Conservation (phyloP, 1,139 yeast species). For the Pichia sp. region DNA sequence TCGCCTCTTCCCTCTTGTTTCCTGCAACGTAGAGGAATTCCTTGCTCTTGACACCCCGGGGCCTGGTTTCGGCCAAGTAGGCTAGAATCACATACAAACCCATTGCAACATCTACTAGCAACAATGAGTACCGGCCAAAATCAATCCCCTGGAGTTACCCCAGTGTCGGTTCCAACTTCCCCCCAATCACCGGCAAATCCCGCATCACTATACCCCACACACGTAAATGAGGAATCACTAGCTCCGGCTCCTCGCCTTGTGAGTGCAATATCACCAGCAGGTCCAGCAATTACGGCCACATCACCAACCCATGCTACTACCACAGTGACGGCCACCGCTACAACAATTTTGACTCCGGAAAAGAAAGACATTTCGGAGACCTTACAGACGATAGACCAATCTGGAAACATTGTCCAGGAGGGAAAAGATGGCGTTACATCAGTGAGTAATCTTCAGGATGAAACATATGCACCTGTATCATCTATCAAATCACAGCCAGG, state of each 20-base stretch:
- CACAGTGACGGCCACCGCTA: background rate
- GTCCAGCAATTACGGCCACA: background rate
- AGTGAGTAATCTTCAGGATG: background rate
- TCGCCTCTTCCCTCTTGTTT: too few relatives aligned
- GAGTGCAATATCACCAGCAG: background rate
- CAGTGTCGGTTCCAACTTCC: too few relatives aligned
- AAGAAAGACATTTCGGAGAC: background rate
- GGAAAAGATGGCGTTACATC: background rate
- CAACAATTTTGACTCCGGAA: background rate
- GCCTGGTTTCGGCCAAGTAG: too few relatives aligned
- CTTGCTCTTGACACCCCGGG: too few relatives aligned
- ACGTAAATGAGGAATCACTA: too few relatives aligned
- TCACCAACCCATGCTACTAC: background rate
- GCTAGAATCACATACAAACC: background rate
- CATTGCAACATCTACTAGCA: background rate
- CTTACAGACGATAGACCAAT: background rate
- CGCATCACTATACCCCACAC: too few relatives aligned
- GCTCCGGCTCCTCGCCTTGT: too few relatives aligned
- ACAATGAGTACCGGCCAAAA: too few relatives aligned
- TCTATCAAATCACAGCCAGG: slow-evolving; percentile 15
- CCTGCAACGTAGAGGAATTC: too few relatives aligned
- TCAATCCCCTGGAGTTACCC: too few relatives aligned
- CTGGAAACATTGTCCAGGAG: background rate
- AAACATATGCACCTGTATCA: slow-evolving; percentile 1
- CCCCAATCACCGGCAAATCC: too few relatives aligned